A percentile compares a stretch with the other conserved stretches of the same genome.
Conservation (phyloP, 1,284 basidiomycete species). For the Wallemia hederae region DNA sequence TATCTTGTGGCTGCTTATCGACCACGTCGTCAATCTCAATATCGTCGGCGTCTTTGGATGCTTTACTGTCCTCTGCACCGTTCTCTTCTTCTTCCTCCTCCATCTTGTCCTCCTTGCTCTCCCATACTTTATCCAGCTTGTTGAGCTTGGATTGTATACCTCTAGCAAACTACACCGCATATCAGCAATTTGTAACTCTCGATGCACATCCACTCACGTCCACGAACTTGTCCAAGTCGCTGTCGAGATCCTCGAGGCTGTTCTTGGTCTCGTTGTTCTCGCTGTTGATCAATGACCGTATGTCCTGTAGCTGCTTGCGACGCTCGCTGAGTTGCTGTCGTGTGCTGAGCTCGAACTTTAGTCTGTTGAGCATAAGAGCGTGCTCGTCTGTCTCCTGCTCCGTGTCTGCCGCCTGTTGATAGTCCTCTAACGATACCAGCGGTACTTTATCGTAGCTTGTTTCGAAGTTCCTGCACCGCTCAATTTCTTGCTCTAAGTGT, state of each 20-base stretch:
- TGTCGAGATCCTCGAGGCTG: neutral
- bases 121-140: neutral
- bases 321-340: neutral
- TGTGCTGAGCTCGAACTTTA: neutral
- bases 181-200: neutral
- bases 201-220: neutral
- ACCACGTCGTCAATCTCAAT: neutral
- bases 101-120: no score
- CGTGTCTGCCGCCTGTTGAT: neutral
- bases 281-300: neutral
- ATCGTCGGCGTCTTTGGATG: neutral
- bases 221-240: neutral
- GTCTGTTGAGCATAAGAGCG: neutral
- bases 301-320: neutral
- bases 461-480: neutral
- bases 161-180: neutral
- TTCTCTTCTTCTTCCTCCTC: neutral
- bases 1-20: neutral
- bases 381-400: neutral
- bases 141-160: neutral
- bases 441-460: neutral
- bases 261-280: neutral
- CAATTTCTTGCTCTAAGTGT: neutral
- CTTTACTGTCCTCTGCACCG: neutral
- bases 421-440: neutral